Base-by-base conservation (phyloP, 352 stramenopile genomes). In the Thalassiosira ordinaria region DNA sequence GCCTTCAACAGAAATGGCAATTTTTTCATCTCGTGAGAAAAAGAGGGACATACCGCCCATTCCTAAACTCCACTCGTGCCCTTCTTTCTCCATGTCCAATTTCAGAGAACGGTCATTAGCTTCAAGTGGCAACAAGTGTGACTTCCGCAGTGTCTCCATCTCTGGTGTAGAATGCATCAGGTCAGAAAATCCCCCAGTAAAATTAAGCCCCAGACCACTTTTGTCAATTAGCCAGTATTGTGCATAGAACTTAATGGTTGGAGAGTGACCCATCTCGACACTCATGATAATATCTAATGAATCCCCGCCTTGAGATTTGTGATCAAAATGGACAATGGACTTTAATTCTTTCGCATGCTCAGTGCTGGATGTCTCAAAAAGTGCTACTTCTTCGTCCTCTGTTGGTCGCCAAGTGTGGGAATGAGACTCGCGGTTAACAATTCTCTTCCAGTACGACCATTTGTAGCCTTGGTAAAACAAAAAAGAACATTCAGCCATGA, bases 151-250 rank as follows among this genome's bases (percentile, higher is more conserved):
- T 53, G 72, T 83, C 35, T 89, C 78, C 27, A 26, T 59, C 24
- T 93, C 86, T 24, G 83, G 82, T 63, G 70, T 65, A 33, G 82
- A 78, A 53, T 74, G 77, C 9, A 91, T 56, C 2, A 93, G 41
- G 65, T 92, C 81, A 27, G 27, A 68, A 44, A 91, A 90, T 18
- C 74, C 82, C 22, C 88, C 87, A 61, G 79, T 82, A 76, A 94
- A 94, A 27, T 74, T 86, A 52, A 90, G 87, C 26, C 87, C 85
- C 66, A 92, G 90, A 27, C 77, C 76, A 29, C 82, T 89, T 57
- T 91, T 92, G 62, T 94, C 89, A 11, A 92, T 26, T 3, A 94
- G 83, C 89, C 86, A 94, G 63, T 90, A 94, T 72, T 94, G 89
- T 16, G 87, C 81, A 72, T 89, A 93, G 24, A 92, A 53, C 53